These are phyloP conservation scores for Suillus decipiens DNA, from an alignment of 768 basidiomycete species.

Conservation along the genomic window DNA sequence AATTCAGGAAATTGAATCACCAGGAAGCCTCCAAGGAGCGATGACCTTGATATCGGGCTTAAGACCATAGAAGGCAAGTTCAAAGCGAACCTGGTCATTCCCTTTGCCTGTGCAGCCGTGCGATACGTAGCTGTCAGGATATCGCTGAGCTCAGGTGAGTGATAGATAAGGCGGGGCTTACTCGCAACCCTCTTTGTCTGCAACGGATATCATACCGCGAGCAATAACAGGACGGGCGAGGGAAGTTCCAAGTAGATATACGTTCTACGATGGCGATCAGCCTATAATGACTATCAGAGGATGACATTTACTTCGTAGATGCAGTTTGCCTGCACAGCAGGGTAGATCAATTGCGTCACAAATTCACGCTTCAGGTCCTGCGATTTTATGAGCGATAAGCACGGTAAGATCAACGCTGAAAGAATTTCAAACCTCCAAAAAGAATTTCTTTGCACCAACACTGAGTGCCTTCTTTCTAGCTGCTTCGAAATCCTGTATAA, in stretches of 20 bases:
- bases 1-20: slow-evolving; percentile 38
- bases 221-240: slow-evolving; percentile 98
- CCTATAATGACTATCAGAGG: background rate
- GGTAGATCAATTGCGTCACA: slow-evolving; percentile 94
- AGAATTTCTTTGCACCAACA: slow-evolving; percentile 96
- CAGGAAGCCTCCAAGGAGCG: slow-evolving; percentile 96
- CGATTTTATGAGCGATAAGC: slow-evolving; percentile 10
- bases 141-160: slow-evolving; percentile 1
- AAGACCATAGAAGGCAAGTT: slow-evolving; percentile 97
- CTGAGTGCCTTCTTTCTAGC: slow-evolving; percentile 86
- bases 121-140: slow-evolving; percentile 73
- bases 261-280: slow-evolving; percentile 55
- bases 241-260: slow-evolving; percentile 97
- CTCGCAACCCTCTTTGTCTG: slow-evolving; percentile 94
- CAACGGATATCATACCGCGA: slow-evolving; percentile 96
- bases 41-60: slow-evolving; percentile 98
- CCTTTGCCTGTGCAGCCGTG: slow-evolving; percentile 99
- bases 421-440: slow-evolving; percentile 63
- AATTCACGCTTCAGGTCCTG: slow-evolving; percentile 96
- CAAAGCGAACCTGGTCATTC: slow-evolving; percentile 99
- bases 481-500: slow-evolving; percentile 82
- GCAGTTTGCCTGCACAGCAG: slow-evolving; percentile 96
- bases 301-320: slow-evolving; percentile 83
- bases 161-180: slow-evolving; percentile 41
- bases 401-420: background rate